These are phyloP conservation scores for Rhexocercosporidium sp. DNA, from an alignment of 2,329 filamentous ascomycete species.

Conservation along the genomic window DNA sequence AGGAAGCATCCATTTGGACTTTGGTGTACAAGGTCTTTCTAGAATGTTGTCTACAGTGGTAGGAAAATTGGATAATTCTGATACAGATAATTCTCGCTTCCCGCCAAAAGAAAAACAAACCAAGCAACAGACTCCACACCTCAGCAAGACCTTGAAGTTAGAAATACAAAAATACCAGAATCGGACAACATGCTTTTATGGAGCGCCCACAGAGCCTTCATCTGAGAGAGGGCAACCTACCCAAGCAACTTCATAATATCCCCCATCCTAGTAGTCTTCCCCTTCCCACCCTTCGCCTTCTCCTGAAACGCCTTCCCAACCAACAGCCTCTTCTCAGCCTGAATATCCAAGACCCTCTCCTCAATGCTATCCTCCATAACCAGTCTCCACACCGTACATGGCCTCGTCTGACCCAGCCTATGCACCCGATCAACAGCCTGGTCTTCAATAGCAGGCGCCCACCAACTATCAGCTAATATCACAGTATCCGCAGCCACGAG, in stretches of 20 bases:
- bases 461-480: slow-evolving; percentile 85
- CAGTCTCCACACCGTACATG: slow-evolving; percentile 79
- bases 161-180: not conserved
- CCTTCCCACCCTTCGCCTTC: slow-evolving; percentile 62
- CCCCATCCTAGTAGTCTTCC: slow-evolving; percentile 59
- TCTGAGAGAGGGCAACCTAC: not conserved
- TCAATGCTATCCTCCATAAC: slow-evolving; percentile 84
- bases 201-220: not conserved
- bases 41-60: slow-evolving; percentile 5
- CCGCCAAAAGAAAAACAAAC: not conserved
- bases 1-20: not conserved
- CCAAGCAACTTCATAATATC: slow-evolving; percentile 54
- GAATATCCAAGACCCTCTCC: slow-evolving; percentile 78
- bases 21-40: not conserved
- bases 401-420: slow-evolving; percentile 79
- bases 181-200: not conserved
- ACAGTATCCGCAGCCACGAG: slow-evolving; percentile 86
- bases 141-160: not conserved
- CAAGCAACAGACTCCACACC: not conserved
- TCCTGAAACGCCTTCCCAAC: slow-evolving; percentile 83
- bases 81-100: not conserved
- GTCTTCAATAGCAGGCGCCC: slow-evolving; percentile 91
- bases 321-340: slow-evolving; percentile 77
- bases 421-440: slow-evolving; percentile 91
- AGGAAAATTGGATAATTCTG: not conserved